Evolutionary conservation across 2,329 filamentous ascomycete genomes (phyloP).

Genomic region (Chaetomiaceae sp.): DNA sequence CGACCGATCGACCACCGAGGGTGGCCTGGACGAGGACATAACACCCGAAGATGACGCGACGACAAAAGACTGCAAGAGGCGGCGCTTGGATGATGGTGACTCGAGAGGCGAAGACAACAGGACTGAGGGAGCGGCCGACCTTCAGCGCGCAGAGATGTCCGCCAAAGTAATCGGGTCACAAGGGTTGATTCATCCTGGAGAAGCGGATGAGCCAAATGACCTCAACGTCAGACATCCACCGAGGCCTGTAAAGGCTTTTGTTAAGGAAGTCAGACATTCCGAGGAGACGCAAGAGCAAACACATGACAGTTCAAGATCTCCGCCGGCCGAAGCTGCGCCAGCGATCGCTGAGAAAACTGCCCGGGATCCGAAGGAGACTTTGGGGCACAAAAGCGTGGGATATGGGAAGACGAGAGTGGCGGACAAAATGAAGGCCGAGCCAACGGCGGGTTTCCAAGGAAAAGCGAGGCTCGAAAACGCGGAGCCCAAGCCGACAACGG

Average conservation of each 20-base stretch:
- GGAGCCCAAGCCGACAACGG: too few species aligned
- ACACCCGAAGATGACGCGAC: not conserved
- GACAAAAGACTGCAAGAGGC: not conserved
- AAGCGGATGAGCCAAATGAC: too few species aligned
- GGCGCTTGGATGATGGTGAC: not conserved
- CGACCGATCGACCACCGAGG: not conserved
- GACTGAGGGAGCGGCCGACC: not conserved
- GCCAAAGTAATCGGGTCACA: not conserved
- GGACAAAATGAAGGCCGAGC: not conserved
- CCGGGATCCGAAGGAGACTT: too few species aligned
- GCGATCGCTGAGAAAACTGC: too few species aligned
- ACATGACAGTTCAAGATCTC: too few species aligned
- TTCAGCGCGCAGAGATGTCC: not conserved
- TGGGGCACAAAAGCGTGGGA: too few species aligned
- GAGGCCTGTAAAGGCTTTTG: too few species aligned
- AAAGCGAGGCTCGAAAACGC: too few species aligned
- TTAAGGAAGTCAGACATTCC: too few species aligned
- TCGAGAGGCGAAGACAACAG: not conserved
- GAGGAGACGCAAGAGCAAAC: not conserved
- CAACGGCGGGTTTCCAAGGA: not conserved
- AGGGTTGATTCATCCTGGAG: too few species aligned
- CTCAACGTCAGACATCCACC: too few species aligned
- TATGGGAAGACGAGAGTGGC: not conserved
- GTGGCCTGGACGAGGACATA: not conserved
- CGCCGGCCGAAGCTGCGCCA: too few species aligned